These are phyloP conservation scores for Gautieria morchelliformis DNA, from an alignment of 768 basidiomycete genomes.

Conservation along the genomic window DNA sequence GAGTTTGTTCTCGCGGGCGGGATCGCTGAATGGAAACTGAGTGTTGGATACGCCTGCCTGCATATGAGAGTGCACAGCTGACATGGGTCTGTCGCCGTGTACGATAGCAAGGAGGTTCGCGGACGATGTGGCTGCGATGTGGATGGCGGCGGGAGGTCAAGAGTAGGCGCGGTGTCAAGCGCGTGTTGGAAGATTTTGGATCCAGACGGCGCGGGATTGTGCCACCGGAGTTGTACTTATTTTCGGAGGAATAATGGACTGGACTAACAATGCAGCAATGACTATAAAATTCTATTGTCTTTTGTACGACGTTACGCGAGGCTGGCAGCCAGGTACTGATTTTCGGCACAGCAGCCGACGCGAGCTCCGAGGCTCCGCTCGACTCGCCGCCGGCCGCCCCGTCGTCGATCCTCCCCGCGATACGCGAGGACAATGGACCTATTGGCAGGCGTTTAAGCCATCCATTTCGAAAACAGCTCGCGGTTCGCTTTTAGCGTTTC, in stretches of 20 bases:
- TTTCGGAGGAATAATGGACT: too few species aligned
- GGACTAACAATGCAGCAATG: too few species aligned
- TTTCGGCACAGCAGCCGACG: background rate
- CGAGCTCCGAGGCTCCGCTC: background rate
- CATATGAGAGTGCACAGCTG: background rate
- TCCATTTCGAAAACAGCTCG: too few species aligned
- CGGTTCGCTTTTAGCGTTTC: background rate
- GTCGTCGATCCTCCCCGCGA: too few species aligned
- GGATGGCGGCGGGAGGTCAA: constrained; percentile 3
- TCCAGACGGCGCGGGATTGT: background rate
- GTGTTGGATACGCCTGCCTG: background rate
- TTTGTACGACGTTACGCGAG: background rate
- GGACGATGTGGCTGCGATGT: background rate
- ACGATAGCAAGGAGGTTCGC: background rate
- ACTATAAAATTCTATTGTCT: background rate
- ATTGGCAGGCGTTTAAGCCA: too few species aligned
- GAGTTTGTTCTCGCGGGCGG: background rate
- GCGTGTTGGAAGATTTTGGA: background rate
- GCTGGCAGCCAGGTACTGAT: too few species aligned
- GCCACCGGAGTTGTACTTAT: too few species aligned
- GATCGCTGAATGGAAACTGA: background rate
- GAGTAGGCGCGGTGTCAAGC: constrained; percentile 3
- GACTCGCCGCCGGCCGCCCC: background rate
- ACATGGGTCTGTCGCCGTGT: background rate
- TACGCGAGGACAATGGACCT: too few species aligned